Evolutionary conservation across 2,329 filamentous ascomycete genomes (phyloP).

Genomic region (Xylariaceae sp.): DNA sequence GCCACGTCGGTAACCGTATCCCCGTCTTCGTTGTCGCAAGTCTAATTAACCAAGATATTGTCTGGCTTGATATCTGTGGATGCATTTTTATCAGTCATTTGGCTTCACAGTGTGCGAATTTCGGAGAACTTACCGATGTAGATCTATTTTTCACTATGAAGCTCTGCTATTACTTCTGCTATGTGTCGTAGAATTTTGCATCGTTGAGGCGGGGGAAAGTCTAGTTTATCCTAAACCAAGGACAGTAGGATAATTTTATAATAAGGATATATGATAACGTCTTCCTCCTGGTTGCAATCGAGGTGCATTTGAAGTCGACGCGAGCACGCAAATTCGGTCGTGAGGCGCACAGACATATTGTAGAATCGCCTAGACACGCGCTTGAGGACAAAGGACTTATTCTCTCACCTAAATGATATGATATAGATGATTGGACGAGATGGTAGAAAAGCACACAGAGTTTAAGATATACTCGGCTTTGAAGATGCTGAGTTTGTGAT

Average conservation of each 20-base stretch:
- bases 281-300: conserved; percentile 43
- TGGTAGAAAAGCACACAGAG: conserved; percentile 25
- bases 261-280: conserved; percentile 44
- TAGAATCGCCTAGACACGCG: conserved; percentile 40
- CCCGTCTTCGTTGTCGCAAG: conserved; percentile 39
- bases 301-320: conserved; percentile 44
- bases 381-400: conserved; percentile 43
- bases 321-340: conserved; percentile 40
- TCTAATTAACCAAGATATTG: conserved; percentile 47
- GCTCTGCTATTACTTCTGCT: conserved; percentile 44
- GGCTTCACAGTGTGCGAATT: conserved; percentile 24
- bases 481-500: conserved; percentile 36
- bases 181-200: conserved; percentile 42
- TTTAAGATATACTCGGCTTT: conserved; percentile 43
- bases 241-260: conserved; percentile 42
- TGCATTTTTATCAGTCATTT: conserved; percentile 32
- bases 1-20: conserved; percentile 42
- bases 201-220: conserved; percentile 38
- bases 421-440: conserved; percentile 18
- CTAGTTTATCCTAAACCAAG: conserved; percentile 41
- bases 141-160: conserved; percentile 45
- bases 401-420: conserved; percentile 37
- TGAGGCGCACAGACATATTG: conserved; percentile 41
- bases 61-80: conserved; percentile 47
- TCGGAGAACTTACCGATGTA: conserved; percentile 40